phyloP scores from a whole-genome alignment of 495 filamentous ascomycete genomes.

The Penicillium canariense region DNA sequence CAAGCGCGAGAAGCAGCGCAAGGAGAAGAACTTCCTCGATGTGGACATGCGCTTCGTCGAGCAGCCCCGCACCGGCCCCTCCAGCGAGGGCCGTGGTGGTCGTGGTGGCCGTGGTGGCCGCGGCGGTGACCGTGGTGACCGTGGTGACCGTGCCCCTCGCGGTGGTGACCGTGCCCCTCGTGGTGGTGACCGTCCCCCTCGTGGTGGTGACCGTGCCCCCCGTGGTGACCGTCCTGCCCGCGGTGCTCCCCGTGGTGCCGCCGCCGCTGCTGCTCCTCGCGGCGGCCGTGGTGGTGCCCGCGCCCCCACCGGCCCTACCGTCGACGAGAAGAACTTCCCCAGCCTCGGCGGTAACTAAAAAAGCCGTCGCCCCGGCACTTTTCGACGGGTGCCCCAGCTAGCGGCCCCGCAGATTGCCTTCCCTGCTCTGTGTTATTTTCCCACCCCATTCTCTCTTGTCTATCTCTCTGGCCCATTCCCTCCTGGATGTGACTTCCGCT shows the following conservation, averaged over 20 bases:
- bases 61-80: conserved; percentile 44
- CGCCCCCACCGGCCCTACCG: conserved; percentile 36
- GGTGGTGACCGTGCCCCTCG: too few species aligned
- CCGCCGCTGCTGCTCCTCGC: conserved; percentile 38
- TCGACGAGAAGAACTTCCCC: conserved; percentile 54
- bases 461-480: conserved; percentile 14
- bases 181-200: conserved; percentile 35
- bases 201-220: conserved; percentile 32
- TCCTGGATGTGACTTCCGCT: conserved; percentile 10
- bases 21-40: conserved; percentile 84
- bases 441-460: conserved; percentile 4
- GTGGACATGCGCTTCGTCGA: conserved; percentile 82
- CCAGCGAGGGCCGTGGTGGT: too few species aligned
- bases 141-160: conserved; percentile 36
- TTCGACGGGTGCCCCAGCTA: not conserved
- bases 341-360: conserved; percentile 48
- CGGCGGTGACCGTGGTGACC: too few species aligned
- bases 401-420: conserved; percentile 1
- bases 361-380: not conserved
- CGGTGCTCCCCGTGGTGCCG: conserved; percentile 27
- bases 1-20: conserved; percentile 85
- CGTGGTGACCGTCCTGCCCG: conserved; percentile 43
- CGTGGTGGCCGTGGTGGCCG: conserved; percentile 49
- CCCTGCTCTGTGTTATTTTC: conserved; percentile 8
- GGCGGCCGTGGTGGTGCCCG: conserved; percentile 38